Evolutionary conservation across 176 grass and related monocot species (phyloP).

Genomic region (Calamus simplicifolius): DNA sequence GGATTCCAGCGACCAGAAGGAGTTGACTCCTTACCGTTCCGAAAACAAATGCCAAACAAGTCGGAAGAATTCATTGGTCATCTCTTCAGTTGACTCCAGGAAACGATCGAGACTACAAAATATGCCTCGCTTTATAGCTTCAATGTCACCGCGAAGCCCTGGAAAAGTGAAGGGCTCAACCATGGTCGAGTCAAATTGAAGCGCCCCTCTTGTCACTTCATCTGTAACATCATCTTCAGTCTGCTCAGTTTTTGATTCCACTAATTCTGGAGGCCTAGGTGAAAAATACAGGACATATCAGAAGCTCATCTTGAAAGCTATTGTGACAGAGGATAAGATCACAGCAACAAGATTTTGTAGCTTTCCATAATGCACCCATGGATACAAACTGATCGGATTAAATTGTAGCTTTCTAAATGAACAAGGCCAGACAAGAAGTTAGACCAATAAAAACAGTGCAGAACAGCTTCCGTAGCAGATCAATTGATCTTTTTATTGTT

Average conservation of each 20-base stretch:
- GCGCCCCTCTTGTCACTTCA: slow-evolving; percentile 27
- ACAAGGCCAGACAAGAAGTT: no score
- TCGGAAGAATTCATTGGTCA: slow-evolving; percentile 43
- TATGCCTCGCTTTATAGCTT: slow-evolving; percentile 52
- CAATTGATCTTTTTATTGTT: no score
- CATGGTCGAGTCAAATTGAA: neutral
- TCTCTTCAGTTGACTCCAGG: slow-evolving; percentile 51
- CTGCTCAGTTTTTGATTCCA: slow-evolving; percentile 70
- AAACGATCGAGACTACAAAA: slow-evolving; percentile 28
- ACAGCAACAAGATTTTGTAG: no score
- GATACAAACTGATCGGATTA: no score
- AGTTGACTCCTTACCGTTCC: slow-evolving; percentile 12
- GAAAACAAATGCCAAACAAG: slow-evolving; percentile 23
- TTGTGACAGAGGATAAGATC: no score
- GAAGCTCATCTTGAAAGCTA: neutral
- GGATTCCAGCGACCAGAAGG: slow-evolving; percentile 14
- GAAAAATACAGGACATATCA: neutral
- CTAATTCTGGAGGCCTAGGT: slow-evolving; percentile 52
- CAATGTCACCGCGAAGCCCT: slow-evolving; percentile 53
- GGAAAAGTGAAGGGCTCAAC: slow-evolving; percentile 51
- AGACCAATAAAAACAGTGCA: no score
- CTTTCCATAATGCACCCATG: no score
- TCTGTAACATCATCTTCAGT: slow-evolving; percentile 75
- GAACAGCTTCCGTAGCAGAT: no score
- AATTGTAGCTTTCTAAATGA: no score